Evolutionary conservation across 768 basidiomycete species (phyloP).

Genomic region (Brasilioporus rufonigricans): DNA sequence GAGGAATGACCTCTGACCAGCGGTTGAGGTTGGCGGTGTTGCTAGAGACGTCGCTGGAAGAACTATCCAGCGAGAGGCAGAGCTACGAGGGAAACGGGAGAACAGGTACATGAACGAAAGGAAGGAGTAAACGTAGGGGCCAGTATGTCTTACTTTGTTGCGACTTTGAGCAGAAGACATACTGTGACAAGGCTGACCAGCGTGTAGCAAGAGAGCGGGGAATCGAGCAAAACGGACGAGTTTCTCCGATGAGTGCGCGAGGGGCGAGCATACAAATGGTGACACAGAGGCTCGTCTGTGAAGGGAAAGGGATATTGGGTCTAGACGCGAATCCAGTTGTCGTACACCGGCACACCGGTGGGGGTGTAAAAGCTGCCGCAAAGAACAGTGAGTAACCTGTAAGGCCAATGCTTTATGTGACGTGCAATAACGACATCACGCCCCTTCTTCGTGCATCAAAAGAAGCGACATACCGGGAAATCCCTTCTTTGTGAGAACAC

Average conservation of each 20-base stretch:
- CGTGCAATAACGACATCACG: constrained; percentile 6
- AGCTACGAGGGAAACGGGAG: constrained; percentile 8
- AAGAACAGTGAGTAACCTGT: constrained; percentile 3
- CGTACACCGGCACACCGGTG: constrained; percentile 25
- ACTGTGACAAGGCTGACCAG: neutral
- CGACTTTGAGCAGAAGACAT: constrained; percentile 21
- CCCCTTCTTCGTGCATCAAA: constrained; percentile 23
- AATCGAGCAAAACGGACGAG: neutral
- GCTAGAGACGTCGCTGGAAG: constrained; percentile 9
- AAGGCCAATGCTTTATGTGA: constrained; percentile 24
- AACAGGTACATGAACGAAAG: neutral
- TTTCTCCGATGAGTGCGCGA: neutral
- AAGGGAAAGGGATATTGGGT: too few species aligned
- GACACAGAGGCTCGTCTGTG: neutral
- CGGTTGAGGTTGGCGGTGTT: constrained; percentile 28
- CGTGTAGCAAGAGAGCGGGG: neutral
- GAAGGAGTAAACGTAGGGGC: neutral
- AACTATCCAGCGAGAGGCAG: constrained; percentile 24
- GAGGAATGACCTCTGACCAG: constrained; percentile 59
- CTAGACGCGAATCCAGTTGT: constrained; percentile 8
- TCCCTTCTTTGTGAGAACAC: constrained; percentile 21
- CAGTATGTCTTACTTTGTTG: constrained; percentile 19
- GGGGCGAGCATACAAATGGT: neutral
- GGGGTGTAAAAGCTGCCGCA: constrained; percentile 8
- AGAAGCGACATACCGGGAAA: constrained; percentile 25